Evolutionary conservation across 805 yeast species (phyloP).

Genomic region (Wickerhamomyces rabaulensis): DNA sequence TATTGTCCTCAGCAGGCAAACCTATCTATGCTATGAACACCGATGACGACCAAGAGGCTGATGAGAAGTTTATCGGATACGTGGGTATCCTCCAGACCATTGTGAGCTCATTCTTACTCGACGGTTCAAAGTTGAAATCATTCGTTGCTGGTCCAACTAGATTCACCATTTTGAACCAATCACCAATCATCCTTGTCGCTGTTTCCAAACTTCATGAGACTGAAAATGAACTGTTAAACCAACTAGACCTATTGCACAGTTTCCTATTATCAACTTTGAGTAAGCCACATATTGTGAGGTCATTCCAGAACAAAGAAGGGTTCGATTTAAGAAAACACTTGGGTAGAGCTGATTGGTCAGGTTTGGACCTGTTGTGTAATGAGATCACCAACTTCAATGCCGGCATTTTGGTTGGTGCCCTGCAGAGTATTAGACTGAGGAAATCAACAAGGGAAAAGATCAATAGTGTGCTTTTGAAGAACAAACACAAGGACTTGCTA

Average conservation of each 20-base stretch:
- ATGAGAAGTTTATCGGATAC: constrained; percentile 60
- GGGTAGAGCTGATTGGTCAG: constrained; percentile 69
- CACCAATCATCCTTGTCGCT: constrained; percentile 73
- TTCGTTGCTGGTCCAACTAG: constrained; percentile 47
- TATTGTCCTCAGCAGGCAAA: constrained; percentile 81
- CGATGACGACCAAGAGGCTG: constrained; percentile 48
- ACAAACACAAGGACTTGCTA: constrained; percentile 49
- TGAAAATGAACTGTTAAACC: constrained; percentile 47
- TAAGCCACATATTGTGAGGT: constrained; percentile 66
- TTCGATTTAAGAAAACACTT: constrained; percentile 75
- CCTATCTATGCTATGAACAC: constrained; percentile 65
- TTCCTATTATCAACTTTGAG: constrained; percentile 79
- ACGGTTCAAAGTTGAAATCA: constrained; percentile 34
- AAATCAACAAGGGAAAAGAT: constrained; percentile 53
- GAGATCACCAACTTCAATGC: constrained; percentile 51
- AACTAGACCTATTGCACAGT: constrained; percentile 67
- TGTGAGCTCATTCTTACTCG: constrained; percentile 57
- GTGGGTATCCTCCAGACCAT: constrained; percentile 81
- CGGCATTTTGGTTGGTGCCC: constrained; percentile 56
- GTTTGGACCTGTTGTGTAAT: constrained; percentile 58
- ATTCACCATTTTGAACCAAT: constrained; percentile 55
- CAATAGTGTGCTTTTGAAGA: constrained; percentile 46
- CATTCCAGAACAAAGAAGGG: constrained; percentile 67
- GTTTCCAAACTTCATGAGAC: constrained; percentile 54
- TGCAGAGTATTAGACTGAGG: constrained; percentile 57